Percentiles rank a stretch among this genome's conserved stretches.
These are phyloP conservation scores for Lithospermum erythrorhizon DNA, from an alignment of 257 asterid species.

Conservation along the genomic window DNA sequence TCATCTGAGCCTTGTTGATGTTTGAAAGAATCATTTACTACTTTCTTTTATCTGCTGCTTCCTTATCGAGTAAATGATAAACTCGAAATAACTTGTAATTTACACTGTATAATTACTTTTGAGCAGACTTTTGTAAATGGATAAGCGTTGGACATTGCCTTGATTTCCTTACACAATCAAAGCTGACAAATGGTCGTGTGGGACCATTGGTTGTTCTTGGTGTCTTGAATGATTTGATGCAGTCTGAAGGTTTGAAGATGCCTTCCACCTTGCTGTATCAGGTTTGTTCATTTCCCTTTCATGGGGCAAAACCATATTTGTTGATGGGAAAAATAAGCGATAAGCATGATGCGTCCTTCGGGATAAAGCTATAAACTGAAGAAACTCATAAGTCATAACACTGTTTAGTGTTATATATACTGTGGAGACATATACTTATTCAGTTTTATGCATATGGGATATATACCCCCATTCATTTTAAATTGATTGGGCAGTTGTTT, in stretches of 20 bases:
- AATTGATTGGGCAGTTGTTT: too few species aligned
- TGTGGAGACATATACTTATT: too few species aligned
- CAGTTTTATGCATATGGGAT: too few species aligned
- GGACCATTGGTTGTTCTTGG: constrained; percentile 69
- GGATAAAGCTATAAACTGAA: neutral
- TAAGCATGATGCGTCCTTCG: too few species aligned
- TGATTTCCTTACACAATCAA: constrained; percentile 46
- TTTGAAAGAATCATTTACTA: too few species aligned
- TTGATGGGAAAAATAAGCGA: neutral
- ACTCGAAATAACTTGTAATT: neutral
- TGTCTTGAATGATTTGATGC: constrained; percentile 40
- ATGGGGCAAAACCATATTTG: neutral
- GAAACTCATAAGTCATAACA: too few species aligned
- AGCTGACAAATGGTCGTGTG: constrained; percentile 55
- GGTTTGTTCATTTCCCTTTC: constrained; percentile 27
- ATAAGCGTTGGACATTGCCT: constrained; percentile 41
- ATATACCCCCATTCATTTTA: too few species aligned
- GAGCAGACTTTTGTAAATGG: constrained; percentile 67
- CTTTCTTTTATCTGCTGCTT: neutral
- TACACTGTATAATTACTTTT: neutral
- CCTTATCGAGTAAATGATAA: neutral
- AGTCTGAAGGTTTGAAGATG: constrained; percentile 26
- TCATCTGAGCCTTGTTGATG: too few species aligned
- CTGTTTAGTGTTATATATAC: too few species aligned
- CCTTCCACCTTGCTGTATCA: constrained; percentile 54